Evolutionary conservation across 768 basidiomycete species (phyloP).

Genomic region (Leucocoprinus leucothites): DNA sequence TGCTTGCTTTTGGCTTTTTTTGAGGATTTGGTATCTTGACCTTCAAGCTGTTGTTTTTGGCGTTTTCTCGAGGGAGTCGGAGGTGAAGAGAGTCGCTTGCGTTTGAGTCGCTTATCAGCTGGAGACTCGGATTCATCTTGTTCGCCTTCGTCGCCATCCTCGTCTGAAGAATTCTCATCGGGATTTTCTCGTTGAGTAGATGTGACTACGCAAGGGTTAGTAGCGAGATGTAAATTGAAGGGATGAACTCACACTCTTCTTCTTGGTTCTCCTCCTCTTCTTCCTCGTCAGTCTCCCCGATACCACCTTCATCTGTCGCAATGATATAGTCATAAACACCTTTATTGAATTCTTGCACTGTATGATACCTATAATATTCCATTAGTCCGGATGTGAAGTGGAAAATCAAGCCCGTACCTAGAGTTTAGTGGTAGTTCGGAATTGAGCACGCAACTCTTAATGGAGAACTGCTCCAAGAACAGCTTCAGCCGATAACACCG

Average conservation of each 20-base stretch:
- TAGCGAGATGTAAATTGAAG: background rate
- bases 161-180: constrained; percentile 5
- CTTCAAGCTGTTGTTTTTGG: constrained; percentile 5
- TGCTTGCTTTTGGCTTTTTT: constrained; percentile 54
- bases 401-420: constrained; percentile 39
- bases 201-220: constrained; percentile 38
- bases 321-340: constrained; percentile 99
- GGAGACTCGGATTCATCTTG: constrained; percentile 16
- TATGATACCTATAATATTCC: constrained; percentile 67
- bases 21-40: constrained; percentile 18
- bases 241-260: constrained; percentile 28
- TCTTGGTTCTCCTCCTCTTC: constrained; percentile 31
- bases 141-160: constrained; percentile 18
- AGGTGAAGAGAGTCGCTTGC: constrained; percentile 52
- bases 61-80: constrained; percentile 21
- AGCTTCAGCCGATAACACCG: constrained; percentile 93
- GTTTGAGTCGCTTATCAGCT: constrained; percentile 38
- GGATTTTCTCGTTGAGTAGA: constrained; percentile 48
- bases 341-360: constrained; percentile 97
- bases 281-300: constrained; percentile 42
- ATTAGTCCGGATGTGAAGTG: background rate
- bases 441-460: constrained; percentile 94
- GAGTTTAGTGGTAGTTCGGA: constrained; percentile 95
- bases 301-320: constrained; percentile 87
- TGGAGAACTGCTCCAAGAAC: constrained; percentile 97